Base-by-base conservation (phyloP, 106 monocot genomes). In the Amphibolis antarctica region DNA sequence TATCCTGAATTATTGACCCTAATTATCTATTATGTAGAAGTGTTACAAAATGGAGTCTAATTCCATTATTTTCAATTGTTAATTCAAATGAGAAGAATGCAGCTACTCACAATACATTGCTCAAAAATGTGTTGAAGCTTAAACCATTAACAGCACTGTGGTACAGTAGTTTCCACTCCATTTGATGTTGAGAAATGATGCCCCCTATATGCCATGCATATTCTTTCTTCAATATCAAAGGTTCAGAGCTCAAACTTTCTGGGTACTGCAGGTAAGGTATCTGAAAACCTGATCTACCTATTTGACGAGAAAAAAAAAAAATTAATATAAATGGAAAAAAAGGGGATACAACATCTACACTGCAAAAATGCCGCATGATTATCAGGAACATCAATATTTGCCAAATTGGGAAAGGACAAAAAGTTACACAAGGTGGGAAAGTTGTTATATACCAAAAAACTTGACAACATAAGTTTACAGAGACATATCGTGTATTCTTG, bases 131-230 rank as follows among this genome's bases (percentile, higher is more conserved):
- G 64, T 76, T 79, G 81, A 91, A 88, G 70, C 98, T 98, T n/a
- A 82, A 65, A n/a, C 98, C 98, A 79, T 88, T 61, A 62, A 77
- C 71, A 58, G 82, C 72, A 59, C 91, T 91, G 48, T 91, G 84
- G 46, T 98, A 98, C 57, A 98, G 59, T 69, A 98, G 98, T 60
- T 75, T 87, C 98, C 98, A 98, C 22, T 88, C 82, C 45, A 75
- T n/a, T 45, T 88, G 87, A 18, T 65, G 28, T 58, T 80, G 85
- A 53, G 86, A 59, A 71, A 98, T 82, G 15, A 69, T 74, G 65
- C 98, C 98, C 63, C 72, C 91, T 72, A 98, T 82, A 67, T 87
- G 98, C 91, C 98, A 98, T 21, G 87, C 98, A 85, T 80, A 81
- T 77, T 91, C 98, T 68, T 76, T 80, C 67, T 61, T 88, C 59